A percentile compares a stretch with the other conserved stretches of the same genome.
Conservation (phyloP, 345 rosid species). For the Garcia nutans region DNA sequence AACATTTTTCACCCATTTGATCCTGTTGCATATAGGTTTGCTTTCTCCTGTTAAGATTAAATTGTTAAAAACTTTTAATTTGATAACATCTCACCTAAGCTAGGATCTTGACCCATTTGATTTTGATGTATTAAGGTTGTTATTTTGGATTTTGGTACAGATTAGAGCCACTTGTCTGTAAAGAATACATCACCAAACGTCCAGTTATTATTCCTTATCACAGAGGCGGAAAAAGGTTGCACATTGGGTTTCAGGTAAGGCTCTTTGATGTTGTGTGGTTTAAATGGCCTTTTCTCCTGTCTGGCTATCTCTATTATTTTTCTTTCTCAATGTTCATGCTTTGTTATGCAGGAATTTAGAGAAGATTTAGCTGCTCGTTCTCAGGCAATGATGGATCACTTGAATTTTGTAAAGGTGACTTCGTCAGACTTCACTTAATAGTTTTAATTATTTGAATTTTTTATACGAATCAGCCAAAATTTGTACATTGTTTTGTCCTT, state of each 20-base stretch:
- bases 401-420: constrained; percentile 57
- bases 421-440: not conserved
- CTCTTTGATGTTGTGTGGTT: not conserved
- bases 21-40: constrained; percentile 97
- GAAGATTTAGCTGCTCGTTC: constrained; percentile 81
- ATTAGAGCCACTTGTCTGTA: constrained; percentile 92
- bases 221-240: constrained; percentile 95
- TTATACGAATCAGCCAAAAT: not conserved
- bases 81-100: not conserved
- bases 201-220: constrained; percentile 94
- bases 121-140: not conserved
- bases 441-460: not conserved
- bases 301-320: not conserved
- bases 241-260: constrained; percentile 83
- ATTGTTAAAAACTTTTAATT: constrained; percentile 2
- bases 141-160: constrained; percentile 39
- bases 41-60: constrained; percentile 8
- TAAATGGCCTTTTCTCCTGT: not conserved
- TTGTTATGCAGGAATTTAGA: constrained; percentile 59
- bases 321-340: not conserved
- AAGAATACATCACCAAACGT: constrained; percentile 59
- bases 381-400: constrained; percentile 55
- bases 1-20: constrained; percentile 97
- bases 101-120: not conserved
- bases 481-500: too few relatives aligned